Base-by-base conservation (phyloP, 2,329 filamentous ascomycete genomes). In the Diaporthe humulicola region DNA sequence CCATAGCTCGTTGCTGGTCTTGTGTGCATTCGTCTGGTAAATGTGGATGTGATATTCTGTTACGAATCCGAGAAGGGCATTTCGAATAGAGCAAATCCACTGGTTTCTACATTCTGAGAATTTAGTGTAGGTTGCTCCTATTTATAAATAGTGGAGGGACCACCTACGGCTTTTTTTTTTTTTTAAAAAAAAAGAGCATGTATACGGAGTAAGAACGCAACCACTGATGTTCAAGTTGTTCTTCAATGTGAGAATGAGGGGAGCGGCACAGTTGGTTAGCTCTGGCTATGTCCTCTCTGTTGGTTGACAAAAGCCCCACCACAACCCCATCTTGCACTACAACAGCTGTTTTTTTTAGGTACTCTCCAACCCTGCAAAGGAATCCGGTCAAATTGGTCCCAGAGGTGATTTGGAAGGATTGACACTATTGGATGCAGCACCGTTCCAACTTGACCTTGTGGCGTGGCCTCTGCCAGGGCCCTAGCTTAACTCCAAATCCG, bases 191-290 rank as follows among this genome's bases (percentile, higher is more conserved):
- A n/a, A n/a, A n/a, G n/a, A n/a, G n/a, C n/a, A n/a, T n/a, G n/a
- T n/a, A n/a, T n/a, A n/a, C n/a, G n/a, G n/a, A n/a, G n/a, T n/a
- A n/a, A n/a, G n/a, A n/a, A n/a, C n/a, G n/a, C n/a, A n/a, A n/a
- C n/a, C n/a, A n/a, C n/a, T n/a, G n/a, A n/a, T 66, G 60, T 30
- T n/a, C n/a, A 66, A 48, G 4, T 30, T 67, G 61, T 33, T 48
- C 61, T 19, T 67, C 25, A 6, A 50, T 52, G 61, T 25, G 22
- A 50, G 61, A 48, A 67, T 48, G 25, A 36, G 61, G 61, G 61
- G 15, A 33, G 40, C 28, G 33, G 22, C 25, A 30, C 33, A n/a
- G 40, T 30, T 67, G 61, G 60, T 66, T 66, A 19, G 60, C 60
- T 33, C 54, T 58, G 54, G 54, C 54, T 58, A 15, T 33, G 54